A percentile compares a stretch with the other conserved stretches of the same genome.
These are phyloP conservation scores for Exophiala mesophila DNA, from an alignment of 2,329 filamentous ascomycete species.

Conservation along the genomic window DNA sequence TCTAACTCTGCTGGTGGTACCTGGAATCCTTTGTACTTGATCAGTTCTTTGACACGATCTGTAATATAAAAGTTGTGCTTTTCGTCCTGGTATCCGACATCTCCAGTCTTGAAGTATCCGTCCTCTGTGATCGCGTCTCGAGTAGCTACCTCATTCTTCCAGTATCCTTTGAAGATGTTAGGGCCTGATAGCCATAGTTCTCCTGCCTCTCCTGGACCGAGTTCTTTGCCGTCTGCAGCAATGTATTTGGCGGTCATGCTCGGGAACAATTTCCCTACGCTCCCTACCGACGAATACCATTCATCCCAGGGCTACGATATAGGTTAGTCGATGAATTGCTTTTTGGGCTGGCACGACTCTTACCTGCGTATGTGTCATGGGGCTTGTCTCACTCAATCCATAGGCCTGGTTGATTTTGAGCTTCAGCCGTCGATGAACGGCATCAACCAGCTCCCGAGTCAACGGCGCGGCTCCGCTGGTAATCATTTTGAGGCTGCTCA, in stretches of 20 bases:
- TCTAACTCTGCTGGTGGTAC: conserved; percentile 49
- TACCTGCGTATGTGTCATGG: conserved; percentile 63
- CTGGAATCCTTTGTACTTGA: conserved; percentile 49
- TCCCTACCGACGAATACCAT: conserved; percentile 72
- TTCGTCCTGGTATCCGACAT: conserved; percentile 74
- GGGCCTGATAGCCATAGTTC: conserved; percentile 64
- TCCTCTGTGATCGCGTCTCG: conserved; percentile 52
- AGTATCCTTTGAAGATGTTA: conserved; percentile 60
- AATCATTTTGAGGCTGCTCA: conserved; percentile 74
- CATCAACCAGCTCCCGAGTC: conserved; percentile 71
- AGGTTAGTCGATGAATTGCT: not conserved
- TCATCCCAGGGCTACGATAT: conserved; percentile 61
- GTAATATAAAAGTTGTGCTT: conserved; percentile 81
- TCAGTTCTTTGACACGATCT: conserved; percentile 66
- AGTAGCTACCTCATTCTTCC: conserved; percentile 56
- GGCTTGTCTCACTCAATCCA: conserved; percentile 80
- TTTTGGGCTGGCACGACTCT: conserved; percentile 38
- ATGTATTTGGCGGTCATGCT: conserved; percentile 82
- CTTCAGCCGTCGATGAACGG: conserved; percentile 67
- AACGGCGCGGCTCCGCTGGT: conserved; percentile 84
- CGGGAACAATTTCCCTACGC: conserved; percentile 71
- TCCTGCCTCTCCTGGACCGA: conserved; percentile 59
- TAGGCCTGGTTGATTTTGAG: conserved; percentile 89
- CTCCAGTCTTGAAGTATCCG: conserved; percentile 86
- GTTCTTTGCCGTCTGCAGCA: conserved; percentile 52